Base-by-base conservation (phyloP, 345 rosid genomes). In the Eucalyptus erythrocorys region DNA sequence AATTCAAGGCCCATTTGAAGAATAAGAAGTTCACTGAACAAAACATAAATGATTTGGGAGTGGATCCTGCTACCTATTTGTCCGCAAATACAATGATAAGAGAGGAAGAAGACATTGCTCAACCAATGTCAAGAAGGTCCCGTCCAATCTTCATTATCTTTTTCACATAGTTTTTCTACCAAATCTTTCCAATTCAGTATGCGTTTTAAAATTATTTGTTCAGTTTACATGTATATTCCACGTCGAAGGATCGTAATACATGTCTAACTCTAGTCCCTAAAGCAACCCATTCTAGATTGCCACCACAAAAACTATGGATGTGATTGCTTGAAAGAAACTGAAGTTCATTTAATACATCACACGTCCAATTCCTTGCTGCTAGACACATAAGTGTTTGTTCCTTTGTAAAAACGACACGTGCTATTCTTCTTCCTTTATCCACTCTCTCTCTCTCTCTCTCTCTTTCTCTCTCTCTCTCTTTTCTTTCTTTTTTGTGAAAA, bases 361-460 rank as follows among this genome's bases (percentile, higher is more conserved):
- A n/a, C 12, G 1, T 47, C 48, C 48, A 47, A 47, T 47, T 47
- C 48, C 12, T 10, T 47, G n/a, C n/a, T n/a, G n/a, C n/a, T n/a
- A n/a, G n/a, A n/a, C n/a, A n/a, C n/a, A n/a, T n/a, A n/a, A n/a
- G n/a, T n/a, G n/a, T n/a, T n/a, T n/a, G n/a, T n/a, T n/a, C n/a
- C n/a, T n/a, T n/a, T n/a, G n/a, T n/a, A n/a, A n/a, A n/a, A n/a
- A n/a, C n/a, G n/a, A 8, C 27, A 55, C 13, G 3, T 59, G 13
- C 15, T n/a, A 26, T 27, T 59, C 32, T 59, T 27, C 32, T 59
- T 6, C 17, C 71, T 30, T 61, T 61, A 30, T 61, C 8, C 16
- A 12, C 68, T 61, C 34, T 6, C 34, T 26, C 3, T 59, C 3
- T 6, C 1, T 12, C 4, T 24, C 10, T 24, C 3, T 6, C 1